Base-by-base conservation (phyloP, 805 yeast genomes). In the Yarrowia sp. region DNA sequence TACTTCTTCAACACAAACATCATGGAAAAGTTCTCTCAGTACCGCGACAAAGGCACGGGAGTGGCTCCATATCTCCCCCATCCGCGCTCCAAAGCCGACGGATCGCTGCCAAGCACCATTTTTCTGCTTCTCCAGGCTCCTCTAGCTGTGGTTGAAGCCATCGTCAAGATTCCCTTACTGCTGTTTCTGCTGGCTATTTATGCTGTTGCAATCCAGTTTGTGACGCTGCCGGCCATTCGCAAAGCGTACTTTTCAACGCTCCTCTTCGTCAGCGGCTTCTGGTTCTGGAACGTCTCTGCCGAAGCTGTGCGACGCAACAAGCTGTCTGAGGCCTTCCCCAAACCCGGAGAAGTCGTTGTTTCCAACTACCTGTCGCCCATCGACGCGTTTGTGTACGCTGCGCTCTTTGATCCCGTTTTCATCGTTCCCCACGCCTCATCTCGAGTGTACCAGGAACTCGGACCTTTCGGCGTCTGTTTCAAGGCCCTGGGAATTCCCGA, bases 31-130 rank as follows among this genome's bases (percentile, higher is more conserved):
- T 91, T 83, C 74, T 84, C 94, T 24, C 80, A 81, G 64, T 90
- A 88, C 86, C 81, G 97, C 73, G 97, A 90, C 70, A 88, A 85
- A 65, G 94, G 93, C 4, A 91, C 97, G 1, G 97, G 97, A n/a
- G 88, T 91, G 33, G 86, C 96, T 0, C 97, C 97, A 2, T 90
- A 90, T 67, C 77, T 87, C 75, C 96, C 96, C 2, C 64, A 65
- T 18, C 64, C 70, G 4, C 64, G 68, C 10, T 39, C 62, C 31
- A 58, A 41, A 18, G 51, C 62, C 33, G 51, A 58, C 13, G 62
- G 62, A 0, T 32, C 53, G 18, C 42, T 44, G 1, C 42, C 53
- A 6, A 18, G 33, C 21, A 41, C 62, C 9, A 9, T 58, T 7
- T 32, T 31, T 9, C 19, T 33, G 8, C 9, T 42, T 14, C 24